Evolutionary conservation across 192 early-diverging fungal species (phyloP).

Genomic region (Entophlyctis luteolus): DNA sequence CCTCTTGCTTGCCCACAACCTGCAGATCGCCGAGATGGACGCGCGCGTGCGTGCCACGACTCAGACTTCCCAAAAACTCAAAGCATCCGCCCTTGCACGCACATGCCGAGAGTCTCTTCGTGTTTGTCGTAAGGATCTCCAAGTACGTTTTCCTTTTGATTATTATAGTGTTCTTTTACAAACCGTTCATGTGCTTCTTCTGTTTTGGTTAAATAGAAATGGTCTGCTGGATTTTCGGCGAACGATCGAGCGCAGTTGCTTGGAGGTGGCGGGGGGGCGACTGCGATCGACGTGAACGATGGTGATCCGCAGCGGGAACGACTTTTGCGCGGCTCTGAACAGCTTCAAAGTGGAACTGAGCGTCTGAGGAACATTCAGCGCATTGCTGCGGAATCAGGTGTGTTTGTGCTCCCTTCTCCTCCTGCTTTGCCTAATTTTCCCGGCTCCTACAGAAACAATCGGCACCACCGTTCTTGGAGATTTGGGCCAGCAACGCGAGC

Average conservation of each 20-base stretch:
- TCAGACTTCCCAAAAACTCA: background rate
- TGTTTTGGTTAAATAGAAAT: background rate
- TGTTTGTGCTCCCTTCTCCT: background rate
- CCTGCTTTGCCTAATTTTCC: background rate
- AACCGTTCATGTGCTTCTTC: background rate
- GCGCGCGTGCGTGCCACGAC: background rate
- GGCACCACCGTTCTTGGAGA: constrained; percentile 80
- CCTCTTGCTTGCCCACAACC: constrained; percentile 26
- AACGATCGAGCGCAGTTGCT: constrained; percentile 42
- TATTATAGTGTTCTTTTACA: background rate
- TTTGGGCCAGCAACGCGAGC: constrained; percentile 82
- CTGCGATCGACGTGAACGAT: constrained; percentile 34
- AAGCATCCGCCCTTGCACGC: constrained; percentile 8
- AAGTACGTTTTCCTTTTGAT: background rate
- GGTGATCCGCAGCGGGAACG: constrained; percentile 70
- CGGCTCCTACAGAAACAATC: constrained; percentile 56
- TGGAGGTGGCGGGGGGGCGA: background rate
- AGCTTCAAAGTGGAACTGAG: constrained; percentile 68
- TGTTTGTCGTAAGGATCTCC: constrained; percentile 5
- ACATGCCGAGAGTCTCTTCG: constrained; percentile 1
- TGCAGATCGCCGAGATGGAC: constrained; percentile 25
- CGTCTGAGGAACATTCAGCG: constrained; percentile 82
- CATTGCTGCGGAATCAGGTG: constrained; percentile 83
- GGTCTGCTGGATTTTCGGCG: background rate
- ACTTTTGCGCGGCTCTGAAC: constrained; percentile 79